Evolutionary conservation across 1,284 basidiomycete genomes (phyloP), one percentile per base, ranked within the genome.

Genomic region (Leccinum solheimii): DNA sequence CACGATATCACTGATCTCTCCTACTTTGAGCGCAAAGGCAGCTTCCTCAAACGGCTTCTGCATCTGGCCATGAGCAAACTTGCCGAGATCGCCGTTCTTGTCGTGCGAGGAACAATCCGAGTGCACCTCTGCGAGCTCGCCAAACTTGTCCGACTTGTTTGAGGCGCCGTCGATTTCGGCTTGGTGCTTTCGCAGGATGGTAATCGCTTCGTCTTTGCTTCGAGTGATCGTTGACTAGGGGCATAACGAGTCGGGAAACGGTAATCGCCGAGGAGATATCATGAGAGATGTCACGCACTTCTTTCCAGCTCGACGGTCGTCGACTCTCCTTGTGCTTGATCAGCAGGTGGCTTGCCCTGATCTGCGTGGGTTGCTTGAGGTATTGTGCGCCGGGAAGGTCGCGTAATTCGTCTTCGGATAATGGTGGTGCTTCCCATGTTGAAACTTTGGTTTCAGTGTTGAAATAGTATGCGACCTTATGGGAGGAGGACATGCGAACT

Each of bases 21-120:
- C 94, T n/a, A 92, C 84, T 59, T 88, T 75, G 63, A 98, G 83
- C 1, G 78, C 85, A 76, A 88, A 98, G 9, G 95, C 85, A 4
- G 92, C 92, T 26, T 97, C 94, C 79, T 98, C 96, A 73, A 99
- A 99, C 23, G 94, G 88, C 77, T 94, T 95, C 78, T 99, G 97
- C 97, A 99, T 99, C 81, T 94, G 90, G 3, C 92, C 93, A 14
- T 79, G 85, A 2, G 83, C 85, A 73, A 99, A 99, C 79, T 81
- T 84, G 4, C 97, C 94, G 5, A 98, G 83, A 75, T 98, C 95
- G 1, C 95, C 95, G 3, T 82, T 83, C 66, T 90, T 82, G 34
- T 81, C 76, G 71, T 95, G 90, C 55, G 92, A 95, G 3, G 91
- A 92, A 77, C 94, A 97, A 76, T 98, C 95, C 30, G 92, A 95